Conservation (phyloP, 2,329 filamentous ascomycete species). For the Aureobasidium sp. region DNA sequence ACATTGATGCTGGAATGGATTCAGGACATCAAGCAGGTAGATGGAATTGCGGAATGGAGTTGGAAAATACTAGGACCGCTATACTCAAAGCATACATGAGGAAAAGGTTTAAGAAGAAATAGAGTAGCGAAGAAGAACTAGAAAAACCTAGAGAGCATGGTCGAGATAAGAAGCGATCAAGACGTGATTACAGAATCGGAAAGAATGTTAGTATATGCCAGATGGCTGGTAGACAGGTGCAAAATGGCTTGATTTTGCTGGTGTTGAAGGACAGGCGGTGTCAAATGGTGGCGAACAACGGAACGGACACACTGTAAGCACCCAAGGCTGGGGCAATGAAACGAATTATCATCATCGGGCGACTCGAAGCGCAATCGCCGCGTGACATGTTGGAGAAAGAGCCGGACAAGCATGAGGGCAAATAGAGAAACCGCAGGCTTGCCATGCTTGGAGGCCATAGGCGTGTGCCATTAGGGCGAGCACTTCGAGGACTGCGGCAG, state of each 20-base stretch:
- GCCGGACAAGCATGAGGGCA: neutral
- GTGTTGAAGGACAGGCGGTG: no score
- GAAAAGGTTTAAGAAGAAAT: neutral
- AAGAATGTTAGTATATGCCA: no score
- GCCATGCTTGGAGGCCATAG: slow-evolving; percentile 24
- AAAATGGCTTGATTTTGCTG: no score
- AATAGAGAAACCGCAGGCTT: slow-evolving; percentile 12
- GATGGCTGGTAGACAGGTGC: no score
- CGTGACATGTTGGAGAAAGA: no score
- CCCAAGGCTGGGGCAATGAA: neutral
- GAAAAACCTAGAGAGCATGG: no score
- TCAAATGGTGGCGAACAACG: no score
- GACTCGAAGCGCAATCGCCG: neutral
- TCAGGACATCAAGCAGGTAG: slow-evolving; percentile 46
- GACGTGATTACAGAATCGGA: no score
- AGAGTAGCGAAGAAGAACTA: no score
- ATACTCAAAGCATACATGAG: slow-evolving; percentile 20
- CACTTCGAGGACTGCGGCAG: slow-evolving; percentile 28
- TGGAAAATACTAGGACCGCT: slow-evolving; percentile 44
- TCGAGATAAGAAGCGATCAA: no score
- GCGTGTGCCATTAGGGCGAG: slow-evolving; percentile 27
- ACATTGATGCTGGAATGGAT: slow-evolving; percentile 51
- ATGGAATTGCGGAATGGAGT: slow-evolving; percentile 48
- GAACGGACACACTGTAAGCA: no score
- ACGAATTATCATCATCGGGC: neutral